Evolutionary conservation across 2,329 filamentous ascomycete genomes (phyloP).

Genomic region (Aspergillus sp.): DNA sequence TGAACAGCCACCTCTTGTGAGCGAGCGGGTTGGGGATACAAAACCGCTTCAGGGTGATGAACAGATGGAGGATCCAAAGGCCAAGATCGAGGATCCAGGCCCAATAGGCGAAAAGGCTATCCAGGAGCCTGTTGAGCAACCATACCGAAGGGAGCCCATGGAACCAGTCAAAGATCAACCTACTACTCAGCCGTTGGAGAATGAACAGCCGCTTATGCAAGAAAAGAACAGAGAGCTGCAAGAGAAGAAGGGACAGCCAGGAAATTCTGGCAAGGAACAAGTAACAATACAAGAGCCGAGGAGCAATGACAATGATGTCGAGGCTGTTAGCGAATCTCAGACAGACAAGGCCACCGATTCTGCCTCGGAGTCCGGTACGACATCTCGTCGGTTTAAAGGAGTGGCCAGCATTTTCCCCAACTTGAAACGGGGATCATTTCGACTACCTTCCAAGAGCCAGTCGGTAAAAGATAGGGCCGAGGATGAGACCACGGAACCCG

Average conservation of each 20-base stretch:
- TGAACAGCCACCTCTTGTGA: conserved; percentile 3
- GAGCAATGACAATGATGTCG: not conserved
- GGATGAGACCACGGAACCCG: conserved; percentile 29
- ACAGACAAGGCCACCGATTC: not conserved
- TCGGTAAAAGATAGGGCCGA: conserved; percentile 34
- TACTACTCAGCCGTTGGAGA: not conserved
- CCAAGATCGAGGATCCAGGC: conserved; percentile 2
- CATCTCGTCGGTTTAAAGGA: conserved; percentile 11
- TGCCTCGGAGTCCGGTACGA: not conserved
- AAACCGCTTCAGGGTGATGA: conserved; percentile 3
- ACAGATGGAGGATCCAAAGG: not conserved
- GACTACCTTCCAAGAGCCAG: conserved; percentile 16
- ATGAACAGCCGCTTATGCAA: not conserved
- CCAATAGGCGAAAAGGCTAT: too few relatives aligned
- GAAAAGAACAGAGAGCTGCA: not conserved
- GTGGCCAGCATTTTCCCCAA: conserved; percentile 31
- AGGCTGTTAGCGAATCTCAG: not conserved
- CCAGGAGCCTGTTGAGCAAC: conserved; percentile 9
- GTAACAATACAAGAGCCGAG: not conserved
- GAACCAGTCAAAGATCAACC: not conserved
- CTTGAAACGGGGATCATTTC: conserved; percentile 28
- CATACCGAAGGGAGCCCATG: not conserved
- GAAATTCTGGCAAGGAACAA: not conserved
- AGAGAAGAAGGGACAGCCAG: not conserved
- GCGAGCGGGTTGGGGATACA: conserved; percentile 2